phyloP scores from a whole-genome alignment of 768 basidiomycete species.

The Termitomyces sp. region DNA sequence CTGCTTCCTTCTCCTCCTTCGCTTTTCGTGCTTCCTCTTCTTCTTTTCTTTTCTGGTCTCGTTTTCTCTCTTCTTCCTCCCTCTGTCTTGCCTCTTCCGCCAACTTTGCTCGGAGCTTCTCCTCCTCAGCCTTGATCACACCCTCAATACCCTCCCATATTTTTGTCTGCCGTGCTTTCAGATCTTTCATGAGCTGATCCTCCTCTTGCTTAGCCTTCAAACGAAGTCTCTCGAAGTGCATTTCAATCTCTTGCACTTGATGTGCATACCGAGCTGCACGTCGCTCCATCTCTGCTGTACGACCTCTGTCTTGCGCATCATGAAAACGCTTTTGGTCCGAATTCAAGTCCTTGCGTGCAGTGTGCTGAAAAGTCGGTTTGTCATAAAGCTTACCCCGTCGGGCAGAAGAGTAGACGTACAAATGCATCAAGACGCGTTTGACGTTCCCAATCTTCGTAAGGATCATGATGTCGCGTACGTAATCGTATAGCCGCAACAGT shows the following conservation, averaged over 20 bases:
- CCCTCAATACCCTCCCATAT: constrained; percentile 60
- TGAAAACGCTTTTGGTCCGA: constrained; percentile 29
- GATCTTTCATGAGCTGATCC: constrained; percentile 36
- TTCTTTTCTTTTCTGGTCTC: constrained; percentile 40
- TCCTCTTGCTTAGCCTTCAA: constrained; percentile 46
- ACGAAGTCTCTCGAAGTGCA: constrained; percentile 38
- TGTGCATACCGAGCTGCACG: constrained; percentile 40
- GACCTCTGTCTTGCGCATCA: constrained; percentile 45
- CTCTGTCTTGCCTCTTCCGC: constrained; percentile 54
- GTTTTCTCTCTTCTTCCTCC: constrained; percentile 47
- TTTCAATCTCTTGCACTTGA: constrained; percentile 53
- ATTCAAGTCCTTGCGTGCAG: constrained; percentile 41
- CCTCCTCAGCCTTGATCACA: constrained; percentile 63
- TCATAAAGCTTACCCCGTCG: background rate
- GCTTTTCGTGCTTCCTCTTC: constrained; percentile 42
- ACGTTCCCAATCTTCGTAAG: constrained; percentile 58
- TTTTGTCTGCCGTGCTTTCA: constrained; percentile 51
- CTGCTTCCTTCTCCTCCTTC: constrained; percentile 43
- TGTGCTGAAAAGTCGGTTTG: constrained; percentile 28
- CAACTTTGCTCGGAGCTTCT: constrained; percentile 45
- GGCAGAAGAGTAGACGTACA: constrained; percentile 29
- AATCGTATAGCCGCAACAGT: constrained; percentile 50
- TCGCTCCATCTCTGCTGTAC: constrained; percentile 28
- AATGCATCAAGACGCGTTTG: constrained; percentile 49
- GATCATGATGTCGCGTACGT: constrained; percentile 49